Conservation (phyloP, 345 rosid species). For the Pugionium dolabratum region DNA sequence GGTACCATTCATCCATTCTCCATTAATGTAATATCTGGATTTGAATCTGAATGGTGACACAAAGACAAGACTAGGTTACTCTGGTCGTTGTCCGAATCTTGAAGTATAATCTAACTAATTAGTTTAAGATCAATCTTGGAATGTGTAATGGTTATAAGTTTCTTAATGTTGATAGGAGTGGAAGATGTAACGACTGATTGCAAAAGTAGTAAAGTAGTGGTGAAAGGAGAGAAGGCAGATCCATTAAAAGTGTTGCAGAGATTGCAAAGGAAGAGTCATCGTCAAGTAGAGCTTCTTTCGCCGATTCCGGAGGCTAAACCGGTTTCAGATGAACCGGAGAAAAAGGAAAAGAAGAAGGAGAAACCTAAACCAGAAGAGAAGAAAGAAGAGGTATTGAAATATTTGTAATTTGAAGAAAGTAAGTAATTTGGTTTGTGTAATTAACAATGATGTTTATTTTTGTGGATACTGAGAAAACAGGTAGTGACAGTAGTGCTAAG, state of each 20-base stretch:
- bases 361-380: slow-evolving; percentile 60
- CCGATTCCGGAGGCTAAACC: slow-evolving; percentile 81
- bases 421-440: slow-evolving; percentile 6
- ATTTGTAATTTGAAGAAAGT: background rate
- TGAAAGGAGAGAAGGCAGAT: slow-evolving; percentile 93
- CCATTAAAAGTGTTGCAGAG: slow-evolving; percentile 79
- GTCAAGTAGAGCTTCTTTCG: slow-evolving; percentile 83
- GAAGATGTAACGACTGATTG: slow-evolving; percentile 85
- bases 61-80: too few species aligned
- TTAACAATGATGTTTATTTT: slow-evolving; percentile 11
- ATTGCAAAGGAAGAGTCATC: slow-evolving; percentile 76
- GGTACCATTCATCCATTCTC: slow-evolving; percentile 42
- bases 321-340: slow-evolving; percentile 54
- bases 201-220: slow-evolving; percentile 75
- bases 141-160: background rate
- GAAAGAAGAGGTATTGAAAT: slow-evolving; percentile 65
- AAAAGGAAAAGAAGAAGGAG: slow-evolving; percentile 55
- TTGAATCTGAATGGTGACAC: too few species aligned
- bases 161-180: slow-evolving; percentile 52
- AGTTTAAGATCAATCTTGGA: too few species aligned
- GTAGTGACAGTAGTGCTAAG: slow-evolving; percentile 66
- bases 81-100: too few species aligned
- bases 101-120: too few species aligned
- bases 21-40: too few species aligned
- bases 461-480: slow-evolving; percentile 41